Conservation (phyloP, 2,329 filamentous ascomycete species). For the Verticillium longisporum region DNA sequence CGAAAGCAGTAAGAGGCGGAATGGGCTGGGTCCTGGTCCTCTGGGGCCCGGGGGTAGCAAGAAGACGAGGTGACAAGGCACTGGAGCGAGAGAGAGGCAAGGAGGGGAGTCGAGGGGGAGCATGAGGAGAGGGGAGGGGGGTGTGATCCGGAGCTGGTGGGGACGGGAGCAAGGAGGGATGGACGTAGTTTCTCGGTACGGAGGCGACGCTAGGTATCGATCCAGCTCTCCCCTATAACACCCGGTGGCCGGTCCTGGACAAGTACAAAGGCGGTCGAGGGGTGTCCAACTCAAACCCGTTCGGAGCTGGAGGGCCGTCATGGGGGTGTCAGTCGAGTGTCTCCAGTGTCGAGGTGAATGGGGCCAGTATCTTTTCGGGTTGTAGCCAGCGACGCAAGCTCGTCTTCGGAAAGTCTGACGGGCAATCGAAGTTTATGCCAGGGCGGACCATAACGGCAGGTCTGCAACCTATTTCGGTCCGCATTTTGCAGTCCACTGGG, state of each 20-base stretch:
- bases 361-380: neutral
- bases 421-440: neutral
- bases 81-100: neutral
- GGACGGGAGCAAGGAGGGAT: neutral
- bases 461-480: neutral
- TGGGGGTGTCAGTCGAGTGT: neutral
- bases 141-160: neutral
- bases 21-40: slow-evolving; percentile 1
- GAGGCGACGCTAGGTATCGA: neutral
- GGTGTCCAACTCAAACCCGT: neutral
- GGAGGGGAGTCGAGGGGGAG: neutral
- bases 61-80: slow-evolving; percentile 6
- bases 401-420: neutral
- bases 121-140: neutral
- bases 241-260: neutral
- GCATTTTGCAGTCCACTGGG: neutral
- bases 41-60: slow-evolving; percentile 8
- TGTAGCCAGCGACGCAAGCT: neutral
- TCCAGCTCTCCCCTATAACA: neutral
- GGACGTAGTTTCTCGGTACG: neutral
- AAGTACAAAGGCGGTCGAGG: neutral
- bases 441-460: neutral
- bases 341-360: neutral
- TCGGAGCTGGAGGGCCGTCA: neutral
- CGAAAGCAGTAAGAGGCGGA: slow-evolving; percentile 4